Percentiles rank a stretch among this genome's conserved stretches.
phyloP scores from a whole-genome alignment of 2,329 filamentous ascomycete species.

The Penicillium sp. region DNA sequence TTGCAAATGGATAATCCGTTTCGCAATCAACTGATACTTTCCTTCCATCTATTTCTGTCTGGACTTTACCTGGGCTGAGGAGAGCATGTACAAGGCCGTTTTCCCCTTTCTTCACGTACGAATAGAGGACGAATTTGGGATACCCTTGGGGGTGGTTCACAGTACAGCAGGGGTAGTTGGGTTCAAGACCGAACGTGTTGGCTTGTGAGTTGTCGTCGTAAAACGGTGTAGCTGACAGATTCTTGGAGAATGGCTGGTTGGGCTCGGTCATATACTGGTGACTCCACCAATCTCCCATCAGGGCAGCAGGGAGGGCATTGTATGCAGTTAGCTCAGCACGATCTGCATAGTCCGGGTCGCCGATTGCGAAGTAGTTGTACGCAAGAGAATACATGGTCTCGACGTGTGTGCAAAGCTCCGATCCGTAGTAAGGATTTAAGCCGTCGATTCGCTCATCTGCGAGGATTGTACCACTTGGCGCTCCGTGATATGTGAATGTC shows the following conservation, averaged over 20 bases:
- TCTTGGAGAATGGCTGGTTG: conserved; percentile 54
- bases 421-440: conserved; percentile 45
- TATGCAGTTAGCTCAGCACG: conserved; percentile 55
- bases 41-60: conserved; percentile 37
- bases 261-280: conserved; percentile 58
- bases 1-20: conserved; percentile 53
- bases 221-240: conserved; percentile 47
- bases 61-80: conserved; percentile 49
- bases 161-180: conserved; percentile 57
- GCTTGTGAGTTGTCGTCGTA: conserved; percentile 50
- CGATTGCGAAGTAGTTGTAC: conserved; percentile 54
- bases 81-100: conserved; percentile 54
- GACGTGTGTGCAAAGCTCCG: conserved; percentile 54
- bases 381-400: conserved; percentile 55
- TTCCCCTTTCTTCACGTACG: conserved; percentile 46
- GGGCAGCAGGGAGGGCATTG: conserved; percentile 56
- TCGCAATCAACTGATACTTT: conserved; percentile 47
- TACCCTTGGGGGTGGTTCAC: conserved; percentile 61
- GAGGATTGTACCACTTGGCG: conserved; percentile 50
- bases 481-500: conserved; percentile 51
- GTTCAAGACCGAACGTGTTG: conserved; percentile 55
- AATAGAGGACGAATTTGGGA: conserved; percentile 55
- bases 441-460: conserved; percentile 53
- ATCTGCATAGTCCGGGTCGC: conserved; percentile 52
- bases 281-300: conserved; percentile 57